phyloP scores from a whole-genome alignment of 2,329 filamentous ascomycete genomes.

The Xylariaceae sp. region DNA sequence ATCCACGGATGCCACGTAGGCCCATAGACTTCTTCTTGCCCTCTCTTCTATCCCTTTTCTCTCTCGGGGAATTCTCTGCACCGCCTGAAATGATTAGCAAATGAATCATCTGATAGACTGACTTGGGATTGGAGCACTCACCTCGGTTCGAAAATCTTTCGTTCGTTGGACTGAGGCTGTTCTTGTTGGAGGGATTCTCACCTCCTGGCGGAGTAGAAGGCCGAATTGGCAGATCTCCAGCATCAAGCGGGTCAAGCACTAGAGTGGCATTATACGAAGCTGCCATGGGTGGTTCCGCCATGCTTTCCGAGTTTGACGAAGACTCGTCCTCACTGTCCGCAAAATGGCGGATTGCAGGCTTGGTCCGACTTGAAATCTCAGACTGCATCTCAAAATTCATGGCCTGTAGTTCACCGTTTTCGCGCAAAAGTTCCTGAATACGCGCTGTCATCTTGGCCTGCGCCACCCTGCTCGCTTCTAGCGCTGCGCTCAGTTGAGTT shows the following conservation, averaged over 20 bases:
- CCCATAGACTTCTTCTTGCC: conserved; percentile 10
- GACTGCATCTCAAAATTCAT: conserved; percentile 45
- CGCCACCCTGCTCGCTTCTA: conserved; percentile 49
- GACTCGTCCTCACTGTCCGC: conserved; percentile 35
- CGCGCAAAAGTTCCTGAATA: conserved; percentile 44
- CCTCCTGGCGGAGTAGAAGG: conserved; percentile 37
- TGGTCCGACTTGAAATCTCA: conserved; percentile 26
- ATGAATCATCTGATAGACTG: background rate
- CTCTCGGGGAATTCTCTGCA: conserved; percentile 9
- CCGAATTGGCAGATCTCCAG: conserved; percentile 26
- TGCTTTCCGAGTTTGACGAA: conserved; percentile 36
- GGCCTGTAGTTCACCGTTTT: conserved; percentile 49
- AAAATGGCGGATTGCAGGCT: conserved; percentile 14
- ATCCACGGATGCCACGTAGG: conserved; percentile 18
- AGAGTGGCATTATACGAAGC: conserved; percentile 41
- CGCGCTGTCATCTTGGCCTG: conserved; percentile 51
- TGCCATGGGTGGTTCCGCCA: conserved; percentile 42
- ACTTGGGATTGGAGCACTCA: conserved; percentile 28
- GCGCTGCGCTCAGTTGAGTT: conserved; percentile 39
- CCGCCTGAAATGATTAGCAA: conserved; percentile 9
- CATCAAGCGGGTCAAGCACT: conserved; percentile 35
- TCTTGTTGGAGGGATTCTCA: conserved; percentile 29
- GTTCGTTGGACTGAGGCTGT: conserved; percentile 32
- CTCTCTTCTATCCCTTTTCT: conserved; percentile 13
- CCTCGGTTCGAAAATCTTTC: conserved; percentile 45